Evolutionary conservation across 495 filamentous ascomycete species (phyloP), one percentile per base, ranked within the genome.

Genomic region (Letharia columbiana): DNA sequence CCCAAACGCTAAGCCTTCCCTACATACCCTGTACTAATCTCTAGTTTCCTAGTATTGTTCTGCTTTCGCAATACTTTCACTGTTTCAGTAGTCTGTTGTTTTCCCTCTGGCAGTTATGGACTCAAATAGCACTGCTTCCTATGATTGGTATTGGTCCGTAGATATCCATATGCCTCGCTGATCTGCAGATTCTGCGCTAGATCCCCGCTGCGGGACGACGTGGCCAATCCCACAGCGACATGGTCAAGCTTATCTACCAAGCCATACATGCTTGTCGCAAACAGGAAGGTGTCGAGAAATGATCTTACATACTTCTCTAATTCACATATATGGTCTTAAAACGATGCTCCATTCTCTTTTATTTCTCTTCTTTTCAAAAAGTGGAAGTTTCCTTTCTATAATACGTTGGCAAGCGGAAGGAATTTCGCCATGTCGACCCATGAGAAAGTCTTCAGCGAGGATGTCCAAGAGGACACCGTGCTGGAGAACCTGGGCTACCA

Each of bases 401-500:
- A 15, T 52, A 40, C 35, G 13, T 54, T 31, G 28, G 61, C 10
- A 11, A 40, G 7, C 44, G n/a, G 35, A 45, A 47, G 28, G 3
- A 0, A 33, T 9, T 35, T 7, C 28, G 28, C 31, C 31, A 67
- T 67, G 66, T 58, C 54, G 20, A 20, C n/a, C 35, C 33, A 67
- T 7, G 50, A 73, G 45, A 65, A 74, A 65, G 71, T 71, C 56
- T 72, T 75, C 40, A 65, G 69, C 17, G 49, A 71, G n/a, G 68
- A 71, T 17, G 69, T 69, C 52, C 57, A 69, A 42, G 79, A 81
- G 65, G 80, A 81, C 73, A 75, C 75, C 28, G 74, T 74, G 1
- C 70, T 83, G 33, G 76, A 79, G 70, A 69, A 76, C 15, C 62
- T 83, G 67, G 80, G 80, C 33, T 82, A 84, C 69, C 75, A 82